phyloP scores from a whole-genome alignment of 2,329 filamentous ascomycete species.

The Diaporthe vexans region DNA sequence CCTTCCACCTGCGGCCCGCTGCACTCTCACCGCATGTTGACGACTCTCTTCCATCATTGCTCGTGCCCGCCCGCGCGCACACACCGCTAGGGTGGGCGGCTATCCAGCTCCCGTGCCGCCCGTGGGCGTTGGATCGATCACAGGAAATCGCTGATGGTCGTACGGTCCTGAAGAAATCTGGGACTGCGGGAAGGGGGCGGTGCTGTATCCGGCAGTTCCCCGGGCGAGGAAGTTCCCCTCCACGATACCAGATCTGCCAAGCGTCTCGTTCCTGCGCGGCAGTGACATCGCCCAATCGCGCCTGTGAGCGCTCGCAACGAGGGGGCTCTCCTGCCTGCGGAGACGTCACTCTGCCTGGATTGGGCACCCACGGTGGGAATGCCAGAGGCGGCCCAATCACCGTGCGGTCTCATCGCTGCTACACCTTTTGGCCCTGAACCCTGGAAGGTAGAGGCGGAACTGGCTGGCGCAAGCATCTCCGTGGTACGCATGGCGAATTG shows the following conservation, averaged over 20 bases:
- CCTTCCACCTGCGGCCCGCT: slow-evolving; percentile 13
- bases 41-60: neutral
- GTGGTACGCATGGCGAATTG: neutral
- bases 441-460: neutral
- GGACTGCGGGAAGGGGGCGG: slow-evolving; percentile 1
- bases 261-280: slow-evolving; percentile 28
- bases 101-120: neutral
- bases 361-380: neutral
- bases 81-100: slow-evolving; percentile 7
- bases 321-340: neutral
- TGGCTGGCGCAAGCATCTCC: neutral
- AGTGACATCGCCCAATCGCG: slow-evolving; percentile 27
- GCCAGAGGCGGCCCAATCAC: slow-evolving; percentile 7
- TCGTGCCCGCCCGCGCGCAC: neutral
- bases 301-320: neutral
- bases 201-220: slow-evolving; percentile 23
- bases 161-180: neutral
- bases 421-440: neutral
- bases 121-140: neutral
- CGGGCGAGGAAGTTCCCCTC: slow-evolving; percentile 16
- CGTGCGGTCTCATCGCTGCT: slow-evolving; percentile 31
- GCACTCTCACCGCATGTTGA: slow-evolving; percentile 26
- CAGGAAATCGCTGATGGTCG: neutral
- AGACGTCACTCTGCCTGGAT: slow-evolving; percentile 25
- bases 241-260: slow-evolving; percentile 25